Conservation (phyloP, 2,329 filamentous ascomycete species). For the Fusarium cicatricum region DNA sequence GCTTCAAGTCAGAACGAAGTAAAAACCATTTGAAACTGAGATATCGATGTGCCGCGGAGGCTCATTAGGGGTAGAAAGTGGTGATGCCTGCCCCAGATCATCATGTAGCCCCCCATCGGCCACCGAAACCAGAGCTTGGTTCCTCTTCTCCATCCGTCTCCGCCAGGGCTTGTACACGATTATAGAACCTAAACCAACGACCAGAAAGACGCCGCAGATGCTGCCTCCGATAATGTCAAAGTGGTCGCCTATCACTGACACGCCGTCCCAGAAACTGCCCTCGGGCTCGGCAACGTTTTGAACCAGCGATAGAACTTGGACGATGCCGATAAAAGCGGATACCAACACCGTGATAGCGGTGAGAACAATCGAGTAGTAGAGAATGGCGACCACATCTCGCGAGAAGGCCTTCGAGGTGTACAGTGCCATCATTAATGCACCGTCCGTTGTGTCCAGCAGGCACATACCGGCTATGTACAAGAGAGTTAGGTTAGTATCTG, state of each 20-base stretch:
- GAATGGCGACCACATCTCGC: conserved; percentile 83
- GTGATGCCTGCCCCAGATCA: conserved; percentile 4
- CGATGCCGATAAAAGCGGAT: conserved; percentile 82
- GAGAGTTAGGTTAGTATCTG: neutral
- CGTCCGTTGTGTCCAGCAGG: conserved; percentile 89
- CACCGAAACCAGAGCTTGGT: conserved; percentile 15
- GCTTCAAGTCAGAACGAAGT: too few relatives aligned
- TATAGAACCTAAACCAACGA: conserved; percentile 78
- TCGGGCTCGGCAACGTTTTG: conserved; percentile 76
- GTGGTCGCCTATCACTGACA: conserved; percentile 77
- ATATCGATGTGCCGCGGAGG: neutral
- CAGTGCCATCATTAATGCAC: conserved; percentile 92
- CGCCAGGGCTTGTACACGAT: conserved; percentile 84
- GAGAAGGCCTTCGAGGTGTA: conserved; percentile 85
- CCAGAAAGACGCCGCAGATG: conserved; percentile 85
- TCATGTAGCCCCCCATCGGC: conserved; percentile 21
- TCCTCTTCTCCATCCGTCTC: conserved; percentile 49
- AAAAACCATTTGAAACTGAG: too few relatives aligned
- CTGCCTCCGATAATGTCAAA: conserved; percentile 87
- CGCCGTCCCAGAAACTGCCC: conserved; percentile 90
- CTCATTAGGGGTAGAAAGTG: neutral
- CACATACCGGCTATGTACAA: conserved; percentile 81
- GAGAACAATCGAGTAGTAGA: conserved; percentile 92
- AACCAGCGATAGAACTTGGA: conserved; percentile 83
- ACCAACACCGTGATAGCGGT: conserved; percentile 85